Conservation (phyloP, 805 yeast species). For the Candida germanica region DNA sequence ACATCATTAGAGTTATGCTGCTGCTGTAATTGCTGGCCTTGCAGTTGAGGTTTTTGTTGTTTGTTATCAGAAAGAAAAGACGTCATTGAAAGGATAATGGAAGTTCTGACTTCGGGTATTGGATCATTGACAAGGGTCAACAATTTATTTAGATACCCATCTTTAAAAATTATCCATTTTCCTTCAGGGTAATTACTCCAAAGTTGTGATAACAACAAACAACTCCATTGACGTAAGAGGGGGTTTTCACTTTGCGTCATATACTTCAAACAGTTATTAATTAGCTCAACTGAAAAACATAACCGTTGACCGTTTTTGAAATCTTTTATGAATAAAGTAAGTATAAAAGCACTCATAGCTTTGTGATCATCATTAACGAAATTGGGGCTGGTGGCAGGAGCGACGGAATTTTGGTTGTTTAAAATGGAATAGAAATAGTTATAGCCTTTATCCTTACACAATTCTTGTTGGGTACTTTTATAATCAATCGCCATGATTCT, state of each 20-base stretch:
- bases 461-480: slow-evolving; percentile 84
- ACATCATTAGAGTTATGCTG: slow-evolving; percentile 22
- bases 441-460: slow-evolving; percentile 87
- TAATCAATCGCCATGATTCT: slow-evolving; percentile 95
- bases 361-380: slow-evolving; percentile 75
- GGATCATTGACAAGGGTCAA: slow-evolving; percentile 72
- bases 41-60: slow-evolving; percentile 10
- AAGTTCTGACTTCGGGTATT: slow-evolving; percentile 91
- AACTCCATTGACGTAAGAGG: slow-evolving; percentile 88
- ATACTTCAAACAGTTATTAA: slow-evolving; percentile 63
- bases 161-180: slow-evolving; percentile 64
- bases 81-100: slow-evolving; percentile 71
- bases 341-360: slow-evolving; percentile 92
- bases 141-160: slow-evolving; percentile 57
- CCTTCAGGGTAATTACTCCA: slow-evolving; percentile 74
- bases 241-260: slow-evolving; percentile 78
- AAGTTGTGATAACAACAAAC: slow-evolving; percentile 70
- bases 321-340: slow-evolving; percentile 80
- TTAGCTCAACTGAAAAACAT: slow-evolving; percentile 71
- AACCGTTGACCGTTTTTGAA: slow-evolving; percentile 76
- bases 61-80: slow-evolving; percentile 56
- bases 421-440: slow-evolving; percentile 81
- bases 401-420: slow-evolving; percentile 35
- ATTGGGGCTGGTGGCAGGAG: slow-evolving; percentile 29
- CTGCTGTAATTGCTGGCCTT: slow-evolving; percentile 16